Conservation (phyloP, 306 rosid genomes). For the Fagus sylvatica region DNA sequence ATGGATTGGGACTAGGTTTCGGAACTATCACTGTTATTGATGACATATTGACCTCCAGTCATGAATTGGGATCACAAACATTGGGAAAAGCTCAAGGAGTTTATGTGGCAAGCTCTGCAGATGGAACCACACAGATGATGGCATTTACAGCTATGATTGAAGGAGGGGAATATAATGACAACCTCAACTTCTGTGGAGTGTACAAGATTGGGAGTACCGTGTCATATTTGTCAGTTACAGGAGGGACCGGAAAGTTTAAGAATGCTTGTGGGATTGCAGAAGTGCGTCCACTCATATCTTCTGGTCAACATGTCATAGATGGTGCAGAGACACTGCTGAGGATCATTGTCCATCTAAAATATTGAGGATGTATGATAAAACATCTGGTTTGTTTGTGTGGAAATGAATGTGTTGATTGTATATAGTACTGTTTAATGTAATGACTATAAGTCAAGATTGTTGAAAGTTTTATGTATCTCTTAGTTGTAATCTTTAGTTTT, state of each 20-base stretch:
- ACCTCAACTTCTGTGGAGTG: slow-evolving; percentile 38
- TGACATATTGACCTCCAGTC: slow-evolving; percentile 41
- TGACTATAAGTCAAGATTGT: not conserved
- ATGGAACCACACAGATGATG: slow-evolving; percentile 48
- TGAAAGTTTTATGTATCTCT: not conserved
- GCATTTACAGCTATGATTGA: slow-evolving; percentile 53
- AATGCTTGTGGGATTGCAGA: slow-evolving; percentile 74
- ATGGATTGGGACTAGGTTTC: slow-evolving; percentile 45
- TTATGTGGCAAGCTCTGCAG: slow-evolving; percentile 50
- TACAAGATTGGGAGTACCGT: slow-evolving; percentile 40
- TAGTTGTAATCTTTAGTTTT: slow-evolving; percentile 11
- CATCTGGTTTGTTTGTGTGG: slow-evolving; percentile 16
- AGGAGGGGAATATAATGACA: slow-evolving; percentile 58
- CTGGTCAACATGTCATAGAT: slow-evolving; percentile 74
- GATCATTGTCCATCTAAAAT: slow-evolving; percentile 56
- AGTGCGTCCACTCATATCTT: slow-evolving; percentile 65
- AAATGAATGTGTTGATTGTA: not conserved
- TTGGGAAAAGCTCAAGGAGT: slow-evolving; percentile 49
- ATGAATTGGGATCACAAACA: slow-evolving; percentile 44
- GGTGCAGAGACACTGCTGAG: slow-evolving; percentile 86
- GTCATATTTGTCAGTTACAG: slow-evolving; percentile 69
- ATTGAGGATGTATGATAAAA: slow-evolving; percentile 33
- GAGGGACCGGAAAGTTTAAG: slow-evolving; percentile 87
- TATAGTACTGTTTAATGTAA: slow-evolving; percentile 2
- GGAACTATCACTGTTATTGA: slow-evolving; percentile 56